These are phyloP conservation scores for Dioszegia hungarica DNA, from an alignment of 768 basidiomycete genomes.

Conservation along the genomic window DNA sequence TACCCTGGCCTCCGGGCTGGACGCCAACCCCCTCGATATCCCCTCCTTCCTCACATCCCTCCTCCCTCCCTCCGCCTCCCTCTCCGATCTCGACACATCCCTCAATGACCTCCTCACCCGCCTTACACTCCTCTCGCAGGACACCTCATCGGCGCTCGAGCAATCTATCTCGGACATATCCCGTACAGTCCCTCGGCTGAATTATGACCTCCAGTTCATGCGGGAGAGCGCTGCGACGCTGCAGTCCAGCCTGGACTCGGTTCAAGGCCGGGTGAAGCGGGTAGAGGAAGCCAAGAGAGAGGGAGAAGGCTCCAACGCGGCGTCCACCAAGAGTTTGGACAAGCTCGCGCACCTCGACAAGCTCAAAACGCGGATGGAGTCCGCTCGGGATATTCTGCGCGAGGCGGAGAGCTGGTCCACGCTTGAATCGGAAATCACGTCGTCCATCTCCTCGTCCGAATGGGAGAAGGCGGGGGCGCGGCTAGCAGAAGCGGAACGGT, in stretches of 20 bases:
- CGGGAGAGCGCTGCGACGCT: conserved; percentile 80
- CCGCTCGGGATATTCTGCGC: conserved; percentile 76
- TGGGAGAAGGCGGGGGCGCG: conserved; percentile 89
- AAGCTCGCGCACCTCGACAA: conserved; percentile 74
- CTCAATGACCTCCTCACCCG: conserved; percentile 69
- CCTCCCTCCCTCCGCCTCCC: conserved; percentile 47
- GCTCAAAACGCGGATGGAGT: conserved; percentile 80
- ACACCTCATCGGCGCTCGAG: conserved; percentile 81
- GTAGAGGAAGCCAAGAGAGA: conserved; percentile 19
- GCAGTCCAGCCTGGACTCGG: conserved; percentile 61
- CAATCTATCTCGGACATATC: conserved; percentile 88
- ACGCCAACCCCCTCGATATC: conserved; percentile 21
- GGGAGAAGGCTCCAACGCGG: conserved; percentile 4
- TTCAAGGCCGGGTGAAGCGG: conserved; percentile 53
- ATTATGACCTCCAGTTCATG: conserved; percentile 97
- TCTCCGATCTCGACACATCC: conserved; percentile 64
- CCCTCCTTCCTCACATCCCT: conserved; percentile 39
- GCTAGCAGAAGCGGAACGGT: conserved; percentile 78
- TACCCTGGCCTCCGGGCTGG: conserved; percentile 26
- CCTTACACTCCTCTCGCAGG: conserved; percentile 81
- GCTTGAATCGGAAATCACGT: conserved; percentile 83
- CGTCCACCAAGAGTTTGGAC: conserved; percentile 53
- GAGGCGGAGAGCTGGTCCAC: conserved; percentile 98
- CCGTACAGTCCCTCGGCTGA: conserved; percentile 78
- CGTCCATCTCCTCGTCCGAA: conserved; percentile 69